Evolutionary conservation across 495 filamentous ascomycete species (phyloP).

Genomic region (Endocarpon pusillum): DNA sequence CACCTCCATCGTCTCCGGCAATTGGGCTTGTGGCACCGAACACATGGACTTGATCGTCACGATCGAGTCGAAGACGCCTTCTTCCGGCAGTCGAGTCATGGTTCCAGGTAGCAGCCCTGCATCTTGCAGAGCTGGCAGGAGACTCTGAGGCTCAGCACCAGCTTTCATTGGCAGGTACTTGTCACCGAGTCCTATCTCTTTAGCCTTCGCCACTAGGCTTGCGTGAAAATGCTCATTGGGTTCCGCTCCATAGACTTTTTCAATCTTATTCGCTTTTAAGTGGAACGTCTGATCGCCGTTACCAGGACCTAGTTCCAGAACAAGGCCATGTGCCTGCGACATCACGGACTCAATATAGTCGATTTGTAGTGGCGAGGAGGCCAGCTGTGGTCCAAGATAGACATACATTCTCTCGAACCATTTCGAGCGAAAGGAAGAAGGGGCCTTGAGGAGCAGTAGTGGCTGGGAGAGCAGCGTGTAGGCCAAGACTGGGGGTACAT

Average conservation of each 20-base stretch:
- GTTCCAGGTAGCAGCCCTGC: not conserved
- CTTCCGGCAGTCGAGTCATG: not conserved
- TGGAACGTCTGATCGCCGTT: not conserved
- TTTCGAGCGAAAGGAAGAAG: not conserved
- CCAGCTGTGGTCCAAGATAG: not conserved
- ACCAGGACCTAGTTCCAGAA: not conserved
- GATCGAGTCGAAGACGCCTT: not conserved
- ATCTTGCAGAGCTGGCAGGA: not conserved
- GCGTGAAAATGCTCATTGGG: not conserved
- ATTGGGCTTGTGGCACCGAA: not conserved
- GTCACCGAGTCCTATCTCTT: not conserved
- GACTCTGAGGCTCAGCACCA: not conserved
- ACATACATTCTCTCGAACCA: not conserved
- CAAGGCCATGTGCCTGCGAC: not conserved
- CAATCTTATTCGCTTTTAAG: not conserved
- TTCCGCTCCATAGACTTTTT: not conserved
- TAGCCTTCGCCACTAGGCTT: not conserved
- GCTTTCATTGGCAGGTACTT: not conserved
- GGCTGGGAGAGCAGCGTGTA: not conserved
- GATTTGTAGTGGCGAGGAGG: not conserved
- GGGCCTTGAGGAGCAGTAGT: not conserved
- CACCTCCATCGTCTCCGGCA: conserved; percentile 1
- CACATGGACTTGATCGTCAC: conserved; percentile 2
- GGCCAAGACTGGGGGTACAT: not conserved
- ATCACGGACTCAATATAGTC: not conserved